Evolutionary conservation across 2,329 filamentous ascomycete genomes (phyloP).

Genomic region (Simplicillium sp.): DNA sequence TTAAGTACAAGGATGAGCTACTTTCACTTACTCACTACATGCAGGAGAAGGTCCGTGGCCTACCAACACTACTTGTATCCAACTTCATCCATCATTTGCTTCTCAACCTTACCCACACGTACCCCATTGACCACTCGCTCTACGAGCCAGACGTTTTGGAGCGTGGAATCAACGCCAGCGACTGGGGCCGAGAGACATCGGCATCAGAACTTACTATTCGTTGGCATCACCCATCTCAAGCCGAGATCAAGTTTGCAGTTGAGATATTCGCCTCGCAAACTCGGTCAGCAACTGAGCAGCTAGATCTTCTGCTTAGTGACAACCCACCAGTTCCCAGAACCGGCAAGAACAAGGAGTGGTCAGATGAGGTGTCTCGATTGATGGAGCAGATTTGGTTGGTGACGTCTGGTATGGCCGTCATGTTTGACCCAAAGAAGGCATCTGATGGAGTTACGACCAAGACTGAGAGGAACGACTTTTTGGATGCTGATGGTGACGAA

Average conservation of each 20-base stretch:
- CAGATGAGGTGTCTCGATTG: conserved; percentile 87
- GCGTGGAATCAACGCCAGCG: conserved; percentile 61
- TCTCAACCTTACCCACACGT: conserved; percentile 88
- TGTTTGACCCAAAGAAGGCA: conserved; percentile 75
- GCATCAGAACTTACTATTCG: conserved; percentile 71
- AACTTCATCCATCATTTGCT: conserved; percentile 96
- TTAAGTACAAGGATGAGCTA: conserved; percentile 81
- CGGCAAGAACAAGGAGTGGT: conserved; percentile 98
- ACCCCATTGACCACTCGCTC: conserved; percentile 79
- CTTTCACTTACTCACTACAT: conserved; percentile 91
- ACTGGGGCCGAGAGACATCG: conserved; percentile 76
- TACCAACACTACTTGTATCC: conserved; percentile 91
- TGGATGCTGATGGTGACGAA: conserved; percentile 41
- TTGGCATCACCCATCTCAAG: conserved; percentile 77
- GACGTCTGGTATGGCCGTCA: conserved; percentile 76
- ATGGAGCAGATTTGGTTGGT: conserved; percentile 82
- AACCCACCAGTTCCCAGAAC: conserved; percentile 77
- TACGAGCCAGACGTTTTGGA: conserved; percentile 72
- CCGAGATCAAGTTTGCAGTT: conserved; percentile 81
- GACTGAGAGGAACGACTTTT: conserved; percentile 39
- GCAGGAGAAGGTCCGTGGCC: conserved; percentile 89
- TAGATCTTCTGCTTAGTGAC: conserved; percentile 72
- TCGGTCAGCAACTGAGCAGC: conserved; percentile 61
- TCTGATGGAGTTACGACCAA: conserved; percentile 40
- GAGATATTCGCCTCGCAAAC: conserved; percentile 82